Evolutionary conservation across 257 asterid genomes (phyloP), one percentile per base, ranked within the genome.

Genomic region (Forsythia suspensa): DNA sequence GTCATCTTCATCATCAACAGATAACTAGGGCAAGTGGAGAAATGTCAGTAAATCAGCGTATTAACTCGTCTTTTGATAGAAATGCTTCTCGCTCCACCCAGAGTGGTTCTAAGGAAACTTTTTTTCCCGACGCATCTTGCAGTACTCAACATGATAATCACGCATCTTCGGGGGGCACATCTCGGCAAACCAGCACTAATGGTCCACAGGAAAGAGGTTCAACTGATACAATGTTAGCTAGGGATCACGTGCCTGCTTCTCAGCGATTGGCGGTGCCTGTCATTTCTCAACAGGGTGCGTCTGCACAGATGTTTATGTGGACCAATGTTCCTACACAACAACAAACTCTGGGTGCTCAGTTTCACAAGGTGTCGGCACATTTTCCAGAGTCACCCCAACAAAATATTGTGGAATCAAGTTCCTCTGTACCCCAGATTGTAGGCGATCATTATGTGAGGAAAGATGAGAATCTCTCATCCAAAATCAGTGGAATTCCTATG

Each of bases 381-480:
- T 71, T 67, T 74, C 71, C 87, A 12, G 85, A 80, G 71, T 66
- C 86, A 41, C 69, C 85, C 82, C 92, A 77, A 80, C 82, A 88
- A 66, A 88, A 83, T 78, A 79, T 87, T 73, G 83, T 83, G 83
- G 93, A 89, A 80, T 86, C 91, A 76, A 84, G 92, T 81, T 65
- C 86, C 9, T 71, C 87, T 78, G 82, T 84, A 82, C 84, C 81
- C 80, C 80, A 42, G 59, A 59, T 76, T 76, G 84, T 78, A 72
- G 79, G 52, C 52, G 86, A 77, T 70, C 82, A 77, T 39, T 82
- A 86, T 81, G 82, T 65, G 18, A 51, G 73, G 29, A 84, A 79
- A 70, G 86, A 75, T 41, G 73, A 79, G 76, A 77, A 72, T 70
- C 24, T 70, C 61, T 48, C 75, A 5, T 66, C 86, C 15, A 76